Evolutionary conservation across 2,329 filamentous ascomycete species (phyloP).

Genomic region (Byssoonygena ceratinophila): DNA sequence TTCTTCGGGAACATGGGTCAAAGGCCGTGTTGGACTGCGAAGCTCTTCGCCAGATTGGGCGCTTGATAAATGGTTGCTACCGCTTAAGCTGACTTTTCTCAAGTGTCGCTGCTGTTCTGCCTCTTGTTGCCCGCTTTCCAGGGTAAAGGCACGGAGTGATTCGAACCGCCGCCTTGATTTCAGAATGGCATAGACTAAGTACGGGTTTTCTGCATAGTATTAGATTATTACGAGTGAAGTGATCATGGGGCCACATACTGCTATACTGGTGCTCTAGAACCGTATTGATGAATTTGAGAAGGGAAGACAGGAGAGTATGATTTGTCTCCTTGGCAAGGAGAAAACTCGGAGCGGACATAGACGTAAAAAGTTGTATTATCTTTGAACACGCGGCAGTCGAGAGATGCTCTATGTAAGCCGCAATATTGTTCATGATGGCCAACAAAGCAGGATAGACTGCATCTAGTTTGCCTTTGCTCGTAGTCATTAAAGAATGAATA

Average conservation of each 20-base stretch:
- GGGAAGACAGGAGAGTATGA: conserved; percentile 64
- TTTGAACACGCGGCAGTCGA: conserved; percentile 66
- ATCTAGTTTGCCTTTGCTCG: conserved; percentile 78
- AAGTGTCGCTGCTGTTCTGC: conserved; percentile 67
- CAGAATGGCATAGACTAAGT: conserved; percentile 68
- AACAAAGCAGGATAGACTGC: conserved; percentile 86
- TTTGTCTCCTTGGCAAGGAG: conserved; percentile 87
- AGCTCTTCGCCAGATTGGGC: conserved; percentile 1
- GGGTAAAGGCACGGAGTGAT: conserved; percentile 71
- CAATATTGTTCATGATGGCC: conserved; percentile 86
- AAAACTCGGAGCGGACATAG: conserved; percentile 89
- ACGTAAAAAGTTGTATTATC: conserved; percentile 75
- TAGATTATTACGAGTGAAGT: conserved; percentile 16
- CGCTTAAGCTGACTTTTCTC: conserved; percentile 49
- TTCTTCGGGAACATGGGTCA: too few relatives aligned
- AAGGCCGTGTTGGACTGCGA: conserved; percentile 39
- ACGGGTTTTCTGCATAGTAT: conserved; percentile 55
- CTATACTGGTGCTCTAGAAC: conserved; percentile 81
- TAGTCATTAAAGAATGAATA: conserved; percentile 82
- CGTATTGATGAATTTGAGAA: conserved; percentile 81
- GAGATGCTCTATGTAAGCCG: conserved; percentile 69
- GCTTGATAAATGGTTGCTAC: conserved; percentile 29
- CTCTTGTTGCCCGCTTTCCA: conserved; percentile 86
- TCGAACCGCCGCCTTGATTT: conserved; percentile 75
- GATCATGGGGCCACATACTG: conserved; percentile 43